Evolutionary conservation across 352 stramenopile species (phyloP).

Genomic region (Phytophthora cryptogea): DNA sequence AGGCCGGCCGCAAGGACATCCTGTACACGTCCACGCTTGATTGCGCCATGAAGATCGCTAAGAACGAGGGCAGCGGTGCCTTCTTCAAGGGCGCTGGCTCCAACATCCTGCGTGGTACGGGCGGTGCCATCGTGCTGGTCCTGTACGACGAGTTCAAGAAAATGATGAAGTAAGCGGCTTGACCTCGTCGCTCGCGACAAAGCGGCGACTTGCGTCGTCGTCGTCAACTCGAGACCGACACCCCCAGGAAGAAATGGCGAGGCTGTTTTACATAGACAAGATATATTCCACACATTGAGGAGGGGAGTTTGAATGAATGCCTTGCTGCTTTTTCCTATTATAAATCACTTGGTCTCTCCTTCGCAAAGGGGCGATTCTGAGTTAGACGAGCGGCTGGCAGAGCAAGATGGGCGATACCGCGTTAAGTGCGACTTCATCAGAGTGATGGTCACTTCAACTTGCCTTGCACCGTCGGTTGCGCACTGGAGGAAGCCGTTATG

Average conservation of each 20-base stretch:
- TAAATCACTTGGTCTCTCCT: neutral
- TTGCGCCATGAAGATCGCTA: constrained; percentile 97
- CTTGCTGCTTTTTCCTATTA: constrained; percentile 35
- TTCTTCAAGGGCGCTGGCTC: constrained; percentile 99
- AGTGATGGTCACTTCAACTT: constrained; percentile 37
- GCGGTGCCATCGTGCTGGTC: constrained; percentile 98
- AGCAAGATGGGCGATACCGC: neutral
- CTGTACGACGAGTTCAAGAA: constrained; percentile 99
- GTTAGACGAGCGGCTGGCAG: constrained; percentile 1
- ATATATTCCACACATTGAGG: constrained; percentile 46
- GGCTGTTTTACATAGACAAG: constrained; percentile 56
- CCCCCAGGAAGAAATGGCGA: constrained; percentile 36
- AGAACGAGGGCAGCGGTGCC: constrained; percentile 94
- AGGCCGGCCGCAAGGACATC: constrained; percentile 96
- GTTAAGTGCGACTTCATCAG: constrained; percentile 15
- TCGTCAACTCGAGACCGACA: constrained; percentile 28
- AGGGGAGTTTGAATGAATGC: constrained; percentile 43
- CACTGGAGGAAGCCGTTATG: constrained; percentile 17
- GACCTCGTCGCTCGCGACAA: constrained; percentile 19
- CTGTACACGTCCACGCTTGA: constrained; percentile 97
- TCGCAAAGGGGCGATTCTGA: neutral
- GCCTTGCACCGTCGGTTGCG: constrained; percentile 11
- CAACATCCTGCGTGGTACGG: constrained; percentile 98
- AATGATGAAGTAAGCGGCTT: constrained; percentile 51
- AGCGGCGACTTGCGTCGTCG: constrained; percentile 10